phyloP scores from a whole-genome alignment of 2,329 filamentous ascomycete genomes.

The Beauveria sp. region DNA sequence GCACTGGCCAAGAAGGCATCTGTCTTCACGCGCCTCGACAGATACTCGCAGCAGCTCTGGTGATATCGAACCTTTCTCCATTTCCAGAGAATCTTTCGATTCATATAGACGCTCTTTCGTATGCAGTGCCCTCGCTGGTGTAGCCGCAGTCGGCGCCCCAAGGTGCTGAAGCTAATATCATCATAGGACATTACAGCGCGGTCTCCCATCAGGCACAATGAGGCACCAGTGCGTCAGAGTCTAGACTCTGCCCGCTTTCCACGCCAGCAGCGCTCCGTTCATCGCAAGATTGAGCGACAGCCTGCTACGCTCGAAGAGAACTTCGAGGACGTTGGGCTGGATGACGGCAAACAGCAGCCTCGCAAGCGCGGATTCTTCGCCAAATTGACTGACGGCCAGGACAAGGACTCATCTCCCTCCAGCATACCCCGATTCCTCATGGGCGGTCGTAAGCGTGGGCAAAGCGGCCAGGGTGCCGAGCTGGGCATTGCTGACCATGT shows the following conservation, averaged over 20 bases:
- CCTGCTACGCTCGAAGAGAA: conserved; percentile 65
- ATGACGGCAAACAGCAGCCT: conserved; percentile 53
- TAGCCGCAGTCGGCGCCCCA: background rate
- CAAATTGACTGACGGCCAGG: conserved; percentile 56
- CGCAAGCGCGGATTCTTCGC: conserved; percentile 67
- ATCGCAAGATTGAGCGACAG: conserved; percentile 50
- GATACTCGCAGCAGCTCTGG: conserved; percentile 56
- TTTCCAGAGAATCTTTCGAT: conserved; percentile 94
- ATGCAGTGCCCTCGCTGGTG: conserved; percentile 26
- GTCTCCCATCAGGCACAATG: conserved; percentile 60
- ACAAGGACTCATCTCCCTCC: conserved; percentile 27
- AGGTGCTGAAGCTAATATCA: background rate
- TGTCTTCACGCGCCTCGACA: conserved; percentile 45
- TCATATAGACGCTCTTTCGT: conserved; percentile 95
- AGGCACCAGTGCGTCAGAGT: conserved; percentile 63
- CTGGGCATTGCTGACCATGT: conserved; percentile 53
- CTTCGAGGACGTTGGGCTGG: conserved; percentile 88
- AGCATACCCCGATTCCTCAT: conserved; percentile 55
- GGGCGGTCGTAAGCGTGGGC: conserved; percentile 63
- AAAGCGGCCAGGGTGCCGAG: conserved; percentile 59
- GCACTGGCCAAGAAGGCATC: conserved; percentile 54
- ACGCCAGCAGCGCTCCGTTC: conserved; percentile 54
- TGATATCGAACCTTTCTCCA: conserved; percentile 89
- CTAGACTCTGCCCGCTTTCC: conserved; percentile 67
- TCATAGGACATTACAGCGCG: conserved; percentile 80